Percentiles rank a stretch among this genome's conserved stretches.
phyloP scores from a whole-genome alignment of 176 grass and related monocot genomes.

The Musa beccarii region DNA sequence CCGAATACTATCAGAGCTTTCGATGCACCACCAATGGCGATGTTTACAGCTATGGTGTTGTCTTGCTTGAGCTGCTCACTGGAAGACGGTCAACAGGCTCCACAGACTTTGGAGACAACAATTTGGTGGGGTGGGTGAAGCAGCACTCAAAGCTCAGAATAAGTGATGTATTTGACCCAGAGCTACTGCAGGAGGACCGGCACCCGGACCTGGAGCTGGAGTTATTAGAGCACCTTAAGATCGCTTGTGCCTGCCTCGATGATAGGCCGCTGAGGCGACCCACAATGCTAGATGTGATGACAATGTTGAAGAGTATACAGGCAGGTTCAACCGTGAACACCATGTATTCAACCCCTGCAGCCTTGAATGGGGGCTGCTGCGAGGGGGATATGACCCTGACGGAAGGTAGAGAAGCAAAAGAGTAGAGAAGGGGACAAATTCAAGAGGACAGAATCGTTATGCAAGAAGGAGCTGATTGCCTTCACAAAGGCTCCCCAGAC shows the following conservation, averaged over 20 bases:
- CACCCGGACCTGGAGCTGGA: conserved; percentile 18
- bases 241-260: conserved; percentile 24
- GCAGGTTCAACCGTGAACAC: neutral
- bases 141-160: conserved; percentile 19
- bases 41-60: conserved; percentile 26
- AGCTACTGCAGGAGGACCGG: conserved; percentile 14
- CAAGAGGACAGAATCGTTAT: neutral
- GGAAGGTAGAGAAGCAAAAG: conserved; percentile 16
- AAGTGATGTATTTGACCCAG: conserved; percentile 21
- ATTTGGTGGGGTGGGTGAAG: conserved; percentile 28
- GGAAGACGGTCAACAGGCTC: conserved; percentile 15
- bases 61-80: conserved; percentile 26
- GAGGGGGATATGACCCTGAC: conserved; percentile 17
- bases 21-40: conserved; percentile 26
- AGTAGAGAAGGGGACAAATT: neutral
- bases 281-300: conserved; percentile 21
- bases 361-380: neutral
- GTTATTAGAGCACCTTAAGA: conserved; percentile 26
- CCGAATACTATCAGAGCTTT: conserved; percentile 29
- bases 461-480: neutral
- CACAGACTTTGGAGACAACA: conserved; percentile 14
- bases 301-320: conserved; percentile 26
- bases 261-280: conserved; percentile 15
- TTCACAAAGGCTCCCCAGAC: neutral
- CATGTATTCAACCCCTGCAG: neutral